Evolutionary conservation across 805 yeast genomes (phyloP).

Genomic region (Pichia ethanolica): DNA sequence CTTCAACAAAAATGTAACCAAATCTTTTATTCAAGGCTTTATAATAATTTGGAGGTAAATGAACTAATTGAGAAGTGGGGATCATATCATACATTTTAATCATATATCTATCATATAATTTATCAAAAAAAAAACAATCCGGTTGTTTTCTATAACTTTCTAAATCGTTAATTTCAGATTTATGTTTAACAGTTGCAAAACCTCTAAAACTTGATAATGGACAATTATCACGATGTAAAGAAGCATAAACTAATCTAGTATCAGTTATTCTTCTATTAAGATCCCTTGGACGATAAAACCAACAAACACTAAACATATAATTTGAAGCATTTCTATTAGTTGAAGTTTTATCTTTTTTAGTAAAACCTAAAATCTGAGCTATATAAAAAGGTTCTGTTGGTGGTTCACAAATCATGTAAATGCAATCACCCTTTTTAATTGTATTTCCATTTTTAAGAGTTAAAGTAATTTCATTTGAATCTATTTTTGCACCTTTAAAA

Average conservation of each 20-base stretch:
- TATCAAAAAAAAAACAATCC: constrained; percentile 75
- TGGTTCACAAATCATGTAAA: constrained; percentile 84
- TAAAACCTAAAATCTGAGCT: constrained; percentile 76
- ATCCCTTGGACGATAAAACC: constrained; percentile 89
- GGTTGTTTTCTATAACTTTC: constrained; percentile 51
- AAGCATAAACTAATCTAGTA: constrained; percentile 70
- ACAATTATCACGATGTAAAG: constrained; percentile 80
- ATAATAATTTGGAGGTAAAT: constrained; percentile 53
- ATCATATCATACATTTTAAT: constrained; percentile 72
- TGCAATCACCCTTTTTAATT: constrained; percentile 52
- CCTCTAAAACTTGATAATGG: constrained; percentile 75
- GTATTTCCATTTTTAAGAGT: constrained; percentile 33
- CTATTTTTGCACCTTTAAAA: constrained; percentile 35
- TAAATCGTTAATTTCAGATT: constrained; percentile 54
- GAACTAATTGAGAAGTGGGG: constrained; percentile 50
- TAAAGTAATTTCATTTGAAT: constrained; percentile 27
- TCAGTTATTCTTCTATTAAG: constrained; percentile 61
- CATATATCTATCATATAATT: constrained; percentile 81
- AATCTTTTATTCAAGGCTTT: constrained; percentile 59
- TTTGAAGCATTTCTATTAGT: constrained; percentile 40
- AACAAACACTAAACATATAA: constrained; percentile 65
- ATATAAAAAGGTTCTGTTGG: constrained; percentile 92
- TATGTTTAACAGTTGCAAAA: constrained; percentile 59
- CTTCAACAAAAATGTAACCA: constrained; percentile 68
- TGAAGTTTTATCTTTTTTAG: constrained; percentile 30